Evolutionary conservation across 2,329 filamentous ascomycete species (phyloP), one percentile per base, ranked within the genome.

Genomic region (Penicillium sp.): DNA sequence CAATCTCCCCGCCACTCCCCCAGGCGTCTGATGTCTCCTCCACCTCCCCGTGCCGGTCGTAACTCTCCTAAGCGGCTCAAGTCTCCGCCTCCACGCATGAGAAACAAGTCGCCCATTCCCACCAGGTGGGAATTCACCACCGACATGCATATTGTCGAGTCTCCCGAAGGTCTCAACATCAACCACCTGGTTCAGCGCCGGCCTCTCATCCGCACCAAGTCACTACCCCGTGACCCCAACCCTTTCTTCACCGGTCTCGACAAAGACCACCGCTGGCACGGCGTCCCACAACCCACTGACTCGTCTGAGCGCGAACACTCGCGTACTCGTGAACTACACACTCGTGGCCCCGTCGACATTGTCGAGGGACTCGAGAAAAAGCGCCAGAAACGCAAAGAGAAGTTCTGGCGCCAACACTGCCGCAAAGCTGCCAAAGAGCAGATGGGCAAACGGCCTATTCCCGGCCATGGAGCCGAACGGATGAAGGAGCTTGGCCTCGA

Each of bases 291-390:
- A 56, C 63, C 50, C 71, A 73, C 59, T 28, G 61, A 69, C 50
- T 64, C 67, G 19, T 60, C 67, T 25, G 61, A 71, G 56, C 58
- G 62, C 46, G 61, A 70, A 48, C 55, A 62, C 36, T 67, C 69
- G 41, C 65, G 59, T 52, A 65, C 62, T 50, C 68, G 69, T 12
- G 79, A 85, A 42, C 74, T 82, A 35, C 89, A 93, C 56, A 81
- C 89, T 9, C 87, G 93, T 55, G 89, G 90, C n/a, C 91, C 93
- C 30, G 95, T 99, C 59, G 93, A 97, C 70, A 99, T 96, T 54
- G 88, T 96, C 71, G 95, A 95, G 70, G 93, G 93, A 8, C 80
- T 99, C 1, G 93, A 99, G 75, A 86, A 88, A 72, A 97, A 95
- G 75, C 86, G 91, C 22, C 88, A 93, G 74, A 85, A 93, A 57